These are phyloP conservation scores for Amanita rimosa DNA, from an alignment of 768 basidiomycete species.

Conservation along the genomic window DNA sequence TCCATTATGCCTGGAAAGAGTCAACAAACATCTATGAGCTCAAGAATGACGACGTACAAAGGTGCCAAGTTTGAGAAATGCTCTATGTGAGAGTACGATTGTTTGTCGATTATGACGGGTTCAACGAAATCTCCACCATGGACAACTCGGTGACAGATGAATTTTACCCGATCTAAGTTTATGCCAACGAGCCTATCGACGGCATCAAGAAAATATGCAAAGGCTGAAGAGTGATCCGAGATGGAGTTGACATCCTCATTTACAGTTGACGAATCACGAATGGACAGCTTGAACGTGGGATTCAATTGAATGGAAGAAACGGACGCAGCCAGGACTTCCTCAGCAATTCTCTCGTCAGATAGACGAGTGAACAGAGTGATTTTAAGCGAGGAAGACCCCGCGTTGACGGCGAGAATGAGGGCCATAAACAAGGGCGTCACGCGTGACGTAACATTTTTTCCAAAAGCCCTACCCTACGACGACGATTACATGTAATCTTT, in stretches of 20 bases:
- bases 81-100: constrained; percentile 64
- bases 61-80: constrained; percentile 74
- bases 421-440: constrained; percentile 14
- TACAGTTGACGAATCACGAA: constrained; percentile 23
- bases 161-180: constrained; percentile 29
- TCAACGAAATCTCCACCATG: constrained; percentile 77
- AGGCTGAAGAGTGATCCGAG: constrained; percentile 50
- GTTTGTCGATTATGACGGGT: constrained; percentile 56
- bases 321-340: constrained; percentile 37
- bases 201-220: constrained; percentile 43
- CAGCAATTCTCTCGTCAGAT: constrained; percentile 17
- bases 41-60: constrained; percentile 32
- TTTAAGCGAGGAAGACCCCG: constrained; percentile 83
- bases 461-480: too few species aligned
- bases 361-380: constrained; percentile 45
- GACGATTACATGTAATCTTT: too few species aligned
- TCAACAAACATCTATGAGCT: neutral
- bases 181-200: constrained; percentile 31
- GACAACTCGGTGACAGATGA: constrained; percentile 73
- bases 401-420: constrained; percentile 40
- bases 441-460: too few species aligned
- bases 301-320: constrained; percentile 50
- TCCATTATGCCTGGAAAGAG: constrained; percentile 41
- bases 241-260: constrained; percentile 21
- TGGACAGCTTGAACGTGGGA: constrained; percentile 36